Base-by-base conservation (phyloP, 768 basidiomycete species). In the Kockovaella imperatae region DNA sequence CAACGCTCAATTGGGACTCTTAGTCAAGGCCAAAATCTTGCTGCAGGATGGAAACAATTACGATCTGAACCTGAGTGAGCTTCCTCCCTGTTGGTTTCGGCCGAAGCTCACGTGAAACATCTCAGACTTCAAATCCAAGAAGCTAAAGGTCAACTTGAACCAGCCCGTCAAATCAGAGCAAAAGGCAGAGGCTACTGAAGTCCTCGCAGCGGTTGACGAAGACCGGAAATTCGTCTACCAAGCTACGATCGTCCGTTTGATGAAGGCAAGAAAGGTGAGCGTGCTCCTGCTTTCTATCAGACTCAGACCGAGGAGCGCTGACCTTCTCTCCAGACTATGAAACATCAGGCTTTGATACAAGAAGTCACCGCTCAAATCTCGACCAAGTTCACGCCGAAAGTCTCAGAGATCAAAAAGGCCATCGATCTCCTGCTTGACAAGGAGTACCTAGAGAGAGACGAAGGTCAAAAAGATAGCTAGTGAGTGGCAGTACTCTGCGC, bases 191-290 rank as follows among this genome's bases (percentile, higher is more conserved):
- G 79, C 83, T 7, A 78, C 78, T 0, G 88, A 95, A 58, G 88
- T 95, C 7, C 74, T 95, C 64, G 90, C 89, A 77, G 86, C 82
- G 5, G 90, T 96, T 4, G 93, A 95, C 57, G 91, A 96, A 73
- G 95, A 97, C 66, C 82, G 93, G 51, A 95, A 95, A 78, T 86
- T 91, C 60, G 82, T 90, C 50, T 89, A 95, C 46, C 91, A 96
- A 69, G 87, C 89, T 8, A 89, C 86, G 34, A 88, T 93, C 58
- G 89, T 93, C 42, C 82, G 88, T 47, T 55, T 73, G 50, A 73
- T 73, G 72, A 72, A 72, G 52, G 58, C 67, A n/a, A 54, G 70
- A 49, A 72, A 70, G 64, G 66, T 70, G 36, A 48, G 62, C n/a
- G n/a, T 10, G 21, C 34, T 7, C 20, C 20, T 28, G 13, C 29